Evolutionary conservation across 2,329 filamentous ascomycete genomes (phyloP), one percentile per base, ranked within the genome.

Genomic region (Pyrenophora teres): DNA sequence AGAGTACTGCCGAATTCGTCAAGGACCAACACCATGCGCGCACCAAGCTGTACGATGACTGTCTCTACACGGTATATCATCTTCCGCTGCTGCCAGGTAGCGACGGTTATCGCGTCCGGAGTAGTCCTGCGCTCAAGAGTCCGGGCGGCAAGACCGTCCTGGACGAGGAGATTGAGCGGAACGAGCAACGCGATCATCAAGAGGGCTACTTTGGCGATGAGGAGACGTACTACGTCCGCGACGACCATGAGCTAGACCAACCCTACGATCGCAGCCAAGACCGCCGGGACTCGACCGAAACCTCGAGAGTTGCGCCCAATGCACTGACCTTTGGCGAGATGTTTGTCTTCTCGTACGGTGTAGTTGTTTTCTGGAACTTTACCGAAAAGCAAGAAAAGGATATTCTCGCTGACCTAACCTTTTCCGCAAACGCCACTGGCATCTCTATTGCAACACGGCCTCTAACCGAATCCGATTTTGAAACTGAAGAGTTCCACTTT

Each of bases 311-410:
- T 19, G 83, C 83, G 0, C 83, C 88, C 5, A 85, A 91, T 68
- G 84, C 87, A 31, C 87, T 93, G 67, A 83, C 87, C 49, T 91
- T 96, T 69, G 93, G 90, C 36, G 94, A 99, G 76, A 90, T 97
- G 85, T 97, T 96, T 70, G 88, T 99, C 64, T 97, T 95, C 74
- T 93, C 90, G 13, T 99, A 99, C 69, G 94, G 94, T 16, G 93
- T 99, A 0, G 93, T 94, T 0, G 94, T 99, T 4, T 96, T 99
- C 72, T 99, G 94, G 94, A 99, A 99, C 73, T 97, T 99, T 65
- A 93, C 90, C 9, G 92, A 96, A 73, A 84, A 88, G 59, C 94
- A 99, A 72, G 94, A 99, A 73, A 97, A 96, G 74, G 92, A 97
- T 65, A 90, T 97, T 40, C 83, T 99, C 18, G 94, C 94, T 33